A percentile compares a stretch with the other conserved stretches of the same genome.
phyloP scores from a whole-genome alignment of 1,284 basidiomycete species.

The Microbotryomycetes sp. region DNA sequence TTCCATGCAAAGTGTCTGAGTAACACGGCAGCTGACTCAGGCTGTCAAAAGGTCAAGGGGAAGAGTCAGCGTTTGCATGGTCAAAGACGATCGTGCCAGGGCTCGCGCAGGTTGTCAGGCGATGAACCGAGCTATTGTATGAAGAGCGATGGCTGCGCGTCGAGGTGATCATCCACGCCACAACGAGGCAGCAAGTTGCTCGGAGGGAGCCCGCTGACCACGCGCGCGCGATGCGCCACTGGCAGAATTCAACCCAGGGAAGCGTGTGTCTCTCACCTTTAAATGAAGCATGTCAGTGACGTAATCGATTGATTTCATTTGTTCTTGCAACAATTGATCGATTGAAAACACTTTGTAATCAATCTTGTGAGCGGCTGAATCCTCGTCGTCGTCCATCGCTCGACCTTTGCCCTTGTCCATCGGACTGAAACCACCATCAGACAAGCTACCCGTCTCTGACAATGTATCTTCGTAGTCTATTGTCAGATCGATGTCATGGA shows the following conservation, averaged over 20 bases:
- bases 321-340: constrained; percentile 60
- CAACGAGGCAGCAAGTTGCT: constrained; percentile 35
- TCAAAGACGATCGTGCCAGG: constrained; percentile 1
- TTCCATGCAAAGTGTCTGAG: constrained; percentile 89
- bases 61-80: neutral
- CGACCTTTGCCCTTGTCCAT: constrained; percentile 7
- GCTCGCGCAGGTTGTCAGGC: neutral
- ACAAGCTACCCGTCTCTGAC: constrained; percentile 16
- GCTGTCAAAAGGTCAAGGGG: constrained; percentile 37
- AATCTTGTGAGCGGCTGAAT: constrained; percentile 43
- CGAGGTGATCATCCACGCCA: constrained; percentile 17
- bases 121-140: constrained; percentile 1
- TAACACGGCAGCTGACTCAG: constrained; percentile 63
- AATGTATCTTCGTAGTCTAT: constrained; percentile 18
- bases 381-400: constrained; percentile 9
- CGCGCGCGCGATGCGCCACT: no score
- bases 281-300: constrained; percentile 77
- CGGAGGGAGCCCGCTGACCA: no score
- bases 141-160: neutral
- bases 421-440: constrained; percentile 26
- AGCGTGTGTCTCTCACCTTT: constrained; percentile 72
- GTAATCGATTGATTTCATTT: constrained; percentile 70
- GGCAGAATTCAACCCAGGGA: no score
- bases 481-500: neutral
- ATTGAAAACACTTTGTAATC: constrained; percentile 32